Evolutionary conservation across 768 basidiomycete species (phyloP).

Genomic region (Lactarius deliciosus): DNA sequence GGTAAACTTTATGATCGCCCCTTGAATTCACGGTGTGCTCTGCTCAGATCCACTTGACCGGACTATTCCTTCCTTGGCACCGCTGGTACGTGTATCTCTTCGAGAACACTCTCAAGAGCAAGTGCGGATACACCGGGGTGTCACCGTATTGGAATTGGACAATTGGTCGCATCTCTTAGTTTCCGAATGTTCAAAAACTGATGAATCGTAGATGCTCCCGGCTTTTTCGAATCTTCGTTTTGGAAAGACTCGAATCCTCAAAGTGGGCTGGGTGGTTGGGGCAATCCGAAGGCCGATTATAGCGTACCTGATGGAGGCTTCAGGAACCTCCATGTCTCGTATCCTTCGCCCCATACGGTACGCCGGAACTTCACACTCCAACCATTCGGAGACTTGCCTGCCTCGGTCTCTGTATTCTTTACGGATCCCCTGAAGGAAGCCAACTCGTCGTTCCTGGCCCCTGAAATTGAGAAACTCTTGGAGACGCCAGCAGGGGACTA

Average conservation of each 20-base stretch:
- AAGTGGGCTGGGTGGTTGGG: conserved; percentile 36
- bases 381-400: conserved; percentile 30
- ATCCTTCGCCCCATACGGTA: conserved; percentile 37
- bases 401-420: conserved; percentile 15
- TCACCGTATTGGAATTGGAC: conserved; percentile 37
- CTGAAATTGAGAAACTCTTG: conserved; percentile 32
- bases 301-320: conserved; percentile 36
- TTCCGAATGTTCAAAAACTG: neutral
- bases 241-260: conserved; percentile 30
- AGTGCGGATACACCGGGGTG: conserved; percentile 32
- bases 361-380: conserved; percentile 39
- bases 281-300: conserved; percentile 30
- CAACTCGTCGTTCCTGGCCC: conserved; percentile 34
- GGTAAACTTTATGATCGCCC: neutral
- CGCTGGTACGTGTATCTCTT: conserved; percentile 32
- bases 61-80: conserved; percentile 36
- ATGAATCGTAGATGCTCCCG: conserved; percentile 29
- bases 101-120: conserved; percentile 30
- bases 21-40: neutral
- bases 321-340: conserved; percentile 33
- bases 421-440: conserved; percentile 30
- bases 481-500: conserved; percentile 33
- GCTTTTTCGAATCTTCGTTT: conserved; percentile 30
- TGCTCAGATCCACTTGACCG: conserved; percentile 32
- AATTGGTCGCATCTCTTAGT: conserved; percentile 21